phyloP scores from a whole-genome alignment of 2,329 filamentous ascomycete species.

The Hypocrella siamensis region DNA sequence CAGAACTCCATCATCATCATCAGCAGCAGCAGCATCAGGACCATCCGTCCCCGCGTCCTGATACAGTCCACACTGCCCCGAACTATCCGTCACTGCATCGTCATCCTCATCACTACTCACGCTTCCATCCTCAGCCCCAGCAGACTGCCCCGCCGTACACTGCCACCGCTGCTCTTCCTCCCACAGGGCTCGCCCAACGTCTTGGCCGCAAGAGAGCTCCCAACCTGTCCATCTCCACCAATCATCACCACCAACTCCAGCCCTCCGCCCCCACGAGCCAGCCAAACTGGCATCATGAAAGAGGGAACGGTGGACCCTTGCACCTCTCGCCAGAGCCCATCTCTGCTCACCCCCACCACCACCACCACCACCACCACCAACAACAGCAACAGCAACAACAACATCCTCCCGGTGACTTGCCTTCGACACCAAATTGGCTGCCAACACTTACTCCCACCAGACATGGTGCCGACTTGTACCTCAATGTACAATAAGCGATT shows the following conservation, averaged over 20 bases:
- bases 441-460: slow-evolving; percentile 51
- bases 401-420: slow-evolving; percentile 5
- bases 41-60: too few species aligned
- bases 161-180: slow-evolving; percentile 3
- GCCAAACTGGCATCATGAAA: slow-evolving; percentile 3
- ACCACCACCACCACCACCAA: too few species aligned
- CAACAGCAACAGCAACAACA: too few species aligned
- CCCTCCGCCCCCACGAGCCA: not conserved
- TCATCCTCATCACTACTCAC: too few species aligned
- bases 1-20: slow-evolving; percentile 4
- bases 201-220: slow-evolving; percentile 33
- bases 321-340: slow-evolving; percentile 2
- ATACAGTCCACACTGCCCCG: too few species aligned
- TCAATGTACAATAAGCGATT: slow-evolving; percentile 33
- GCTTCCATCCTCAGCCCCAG: not conserved
- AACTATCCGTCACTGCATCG: too few species aligned
- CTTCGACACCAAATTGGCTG: slow-evolving; percentile 17
- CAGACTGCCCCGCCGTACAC: not conserved
- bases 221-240: slow-evolving; percentile 22
- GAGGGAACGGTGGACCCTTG: slow-evolving; percentile 1
- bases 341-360: not conserved
- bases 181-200: slow-evolving; percentile 35
- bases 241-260: slow-evolving; percentile 1
- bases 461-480: slow-evolving; percentile 48
- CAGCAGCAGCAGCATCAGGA: not conserved